Base-by-base conservation (phyloP, 78 protist species). In the Polysphondylium violaceum region DNA sequence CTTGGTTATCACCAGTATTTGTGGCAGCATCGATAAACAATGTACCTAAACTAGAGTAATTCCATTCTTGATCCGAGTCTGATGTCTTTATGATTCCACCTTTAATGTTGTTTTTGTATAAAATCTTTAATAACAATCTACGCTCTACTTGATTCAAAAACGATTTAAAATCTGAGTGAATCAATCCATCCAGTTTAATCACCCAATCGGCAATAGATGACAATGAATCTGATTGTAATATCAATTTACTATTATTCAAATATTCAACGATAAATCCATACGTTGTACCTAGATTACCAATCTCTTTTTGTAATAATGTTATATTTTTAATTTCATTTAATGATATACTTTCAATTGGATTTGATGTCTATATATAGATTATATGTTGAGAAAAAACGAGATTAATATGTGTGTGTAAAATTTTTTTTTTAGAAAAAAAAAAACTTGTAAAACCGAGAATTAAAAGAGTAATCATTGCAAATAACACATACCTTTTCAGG, bases 21-120 rank as follows among this genome's bases (percentile, higher is more conserved):
- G 73, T 36, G 17, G 74, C 33, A 16, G 23, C 43, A 6, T 64
- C 89, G 17, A 61, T 79, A 17, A 27, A 67, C 14, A 83, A 8
- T 27, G 68, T 38, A n/a, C 91, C 91, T 27, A 69, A 58, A 9
- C 81, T 12, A 11, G 58, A 64, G 43, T 83, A 83, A 43, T 41
- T 38, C 91, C 81, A 83, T 44, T 83, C 91, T 21, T 65, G 55
- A 9, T 83, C 91, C 2, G 75, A 53, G 40, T 41, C 64, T 29
- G 77, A 56, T 25, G 91, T 50, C 51, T 83, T 83, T 14, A 83
- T 83, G 3, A 83, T 83, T 14, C 91, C 91, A 58, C 91, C 91
- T 31, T 83, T 67, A n/a, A 83, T 83, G 58, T 83, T 83, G 44
- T 83, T 61, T 56, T 83, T 83, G 33, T 53, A 83, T 40, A 83